These are phyloP conservation scores for Colletotrichum chrysophilum DNA, from an alignment of 2,329 filamentous ascomycete genomes.

Conservation along the genomic window DNA sequence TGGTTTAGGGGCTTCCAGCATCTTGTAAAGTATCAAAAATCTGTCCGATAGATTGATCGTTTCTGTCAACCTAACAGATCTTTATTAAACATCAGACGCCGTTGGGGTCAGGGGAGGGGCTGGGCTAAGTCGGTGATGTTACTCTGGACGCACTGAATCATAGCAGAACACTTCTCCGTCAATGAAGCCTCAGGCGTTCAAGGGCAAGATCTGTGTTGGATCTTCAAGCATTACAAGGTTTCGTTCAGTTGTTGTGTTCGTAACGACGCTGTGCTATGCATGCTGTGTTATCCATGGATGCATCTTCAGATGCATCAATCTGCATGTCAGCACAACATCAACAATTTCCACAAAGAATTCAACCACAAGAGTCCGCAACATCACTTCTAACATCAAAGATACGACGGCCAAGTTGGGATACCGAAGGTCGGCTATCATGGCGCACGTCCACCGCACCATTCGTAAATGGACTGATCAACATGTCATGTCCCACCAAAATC, in stretches of 20 bases:
- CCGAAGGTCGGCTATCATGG: background rate
- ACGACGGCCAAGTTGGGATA: background rate
- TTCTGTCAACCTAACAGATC: background rate
- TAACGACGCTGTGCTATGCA: background rate
- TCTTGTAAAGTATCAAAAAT: background rate
- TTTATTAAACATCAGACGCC: background rate
- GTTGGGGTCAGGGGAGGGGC: fast-evolving
- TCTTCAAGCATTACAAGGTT: fast-evolving
- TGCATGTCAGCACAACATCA: background rate
- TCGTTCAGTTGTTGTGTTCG: background rate
- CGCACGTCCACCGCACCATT: background rate
- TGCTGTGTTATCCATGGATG: background rate
- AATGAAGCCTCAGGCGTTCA: background rate
- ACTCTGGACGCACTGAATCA: background rate
- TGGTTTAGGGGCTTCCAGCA: background rate
- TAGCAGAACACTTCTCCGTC: background rate
- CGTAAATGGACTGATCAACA: background rate
- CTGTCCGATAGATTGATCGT: background rate
- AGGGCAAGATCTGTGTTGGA: background rate
- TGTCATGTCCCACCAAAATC: background rate
- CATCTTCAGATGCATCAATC: background rate
- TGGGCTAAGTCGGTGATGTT: fast-evolving
- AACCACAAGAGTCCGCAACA: background rate
- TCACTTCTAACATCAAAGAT: background rate
- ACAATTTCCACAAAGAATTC: background rate